Base-by-base conservation (phyloP, 805 yeast genomes). In the Zygoascus tannicola region DNA sequence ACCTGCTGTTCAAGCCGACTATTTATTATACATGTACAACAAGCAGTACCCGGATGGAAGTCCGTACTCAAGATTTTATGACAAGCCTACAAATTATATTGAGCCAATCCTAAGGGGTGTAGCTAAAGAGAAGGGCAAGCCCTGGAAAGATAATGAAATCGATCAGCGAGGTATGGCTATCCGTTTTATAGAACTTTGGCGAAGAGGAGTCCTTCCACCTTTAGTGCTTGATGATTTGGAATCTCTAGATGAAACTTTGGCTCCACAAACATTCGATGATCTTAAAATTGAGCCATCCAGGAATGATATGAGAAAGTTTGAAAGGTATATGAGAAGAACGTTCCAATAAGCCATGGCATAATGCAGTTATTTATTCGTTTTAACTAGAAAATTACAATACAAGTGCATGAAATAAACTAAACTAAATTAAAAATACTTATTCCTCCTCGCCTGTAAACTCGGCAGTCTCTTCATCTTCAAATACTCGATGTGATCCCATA, bases 1-100 rank as follows among this genome's bases (percentile, higher is more conserved):
- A 57, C 94, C 95, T 0, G 78, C 82, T 3, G 73, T 85, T 26
- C 84, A 81, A 43, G 94, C 95, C 0, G 97, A 90, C 58, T 90
- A 82, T 59, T 63, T 90, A 30, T 67, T 90, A 22, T 92, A 70
- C 55, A 64, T 82, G 19, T 64, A 88, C 63, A 90, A 92, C 48
- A 35, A 44, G 33, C 50, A 53, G 19, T 51, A 62, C 35, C 63
- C 63, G 8, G 50, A 47, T 30, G 59, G 60, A 3, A 45, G 52
- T 8, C 57, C 63, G 7, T 78, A 78, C 52, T 49, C 53, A 1
- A 67, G 70, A 41, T 80, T 69, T 53, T 59, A 76, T 50, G 52
- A 64, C 7, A 30, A 67, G 26, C 94, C 95, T 1, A 85, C 95
- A 0, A 87, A 87, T 58, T 74, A 80, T 50, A 68, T 86, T 2